Evolutionary conservation across 2,329 filamentous ascomycete species (phyloP).

Genomic region (Bipolaris victoriae): DNA sequence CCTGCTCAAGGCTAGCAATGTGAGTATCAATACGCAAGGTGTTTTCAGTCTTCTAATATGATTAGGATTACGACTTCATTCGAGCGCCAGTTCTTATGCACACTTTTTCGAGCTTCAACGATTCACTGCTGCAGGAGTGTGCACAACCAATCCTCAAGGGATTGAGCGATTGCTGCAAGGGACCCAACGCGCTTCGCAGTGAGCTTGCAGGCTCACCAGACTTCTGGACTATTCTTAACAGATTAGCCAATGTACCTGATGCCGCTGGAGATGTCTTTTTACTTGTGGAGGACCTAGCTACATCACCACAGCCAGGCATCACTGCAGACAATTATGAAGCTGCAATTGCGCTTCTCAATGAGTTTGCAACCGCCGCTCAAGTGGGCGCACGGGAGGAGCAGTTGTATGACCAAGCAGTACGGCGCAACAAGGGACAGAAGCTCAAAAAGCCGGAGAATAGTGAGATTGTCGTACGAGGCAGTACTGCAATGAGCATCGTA

Average conservation of each 20-base stretch:
- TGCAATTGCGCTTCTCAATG: constrained; percentile 80
- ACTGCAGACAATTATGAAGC: constrained; percentile 96
- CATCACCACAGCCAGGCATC: constrained; percentile 76
- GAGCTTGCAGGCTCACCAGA: constrained; percentile 97
- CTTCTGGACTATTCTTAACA: constrained; percentile 90
- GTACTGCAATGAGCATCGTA: constrained; percentile 80
- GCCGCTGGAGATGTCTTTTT: constrained; percentile 81
- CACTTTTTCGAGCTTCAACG: constrained; percentile 84
- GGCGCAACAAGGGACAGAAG: constrained; percentile 60
- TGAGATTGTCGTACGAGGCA: constrained; percentile 75
- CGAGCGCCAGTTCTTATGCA: constrained; percentile 91
- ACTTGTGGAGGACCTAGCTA: constrained; percentile 78
- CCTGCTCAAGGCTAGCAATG: constrained; percentile 82
- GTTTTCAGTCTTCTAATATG: constrained; percentile 6
- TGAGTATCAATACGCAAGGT: constrained; percentile 53
- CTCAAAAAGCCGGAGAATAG: constrained; percentile 65
- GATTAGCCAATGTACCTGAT: constrained; percentile 71
- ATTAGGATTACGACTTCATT: constrained; percentile 84
- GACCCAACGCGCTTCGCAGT: constrained; percentile 77
- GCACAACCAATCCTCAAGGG: constrained; percentile 79
- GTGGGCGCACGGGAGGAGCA: constrained; percentile 74
- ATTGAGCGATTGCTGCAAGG: constrained; percentile 77
- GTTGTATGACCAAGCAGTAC: constrained; percentile 63
- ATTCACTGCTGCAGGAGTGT: constrained; percentile 76
- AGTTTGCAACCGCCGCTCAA: constrained; percentile 84